Percentiles rank a stretch among this genome's conserved stretches.
Conservation (phyloP, 2,329 filamentous ascomycete species). For the Verticillium dahliae region DNA sequence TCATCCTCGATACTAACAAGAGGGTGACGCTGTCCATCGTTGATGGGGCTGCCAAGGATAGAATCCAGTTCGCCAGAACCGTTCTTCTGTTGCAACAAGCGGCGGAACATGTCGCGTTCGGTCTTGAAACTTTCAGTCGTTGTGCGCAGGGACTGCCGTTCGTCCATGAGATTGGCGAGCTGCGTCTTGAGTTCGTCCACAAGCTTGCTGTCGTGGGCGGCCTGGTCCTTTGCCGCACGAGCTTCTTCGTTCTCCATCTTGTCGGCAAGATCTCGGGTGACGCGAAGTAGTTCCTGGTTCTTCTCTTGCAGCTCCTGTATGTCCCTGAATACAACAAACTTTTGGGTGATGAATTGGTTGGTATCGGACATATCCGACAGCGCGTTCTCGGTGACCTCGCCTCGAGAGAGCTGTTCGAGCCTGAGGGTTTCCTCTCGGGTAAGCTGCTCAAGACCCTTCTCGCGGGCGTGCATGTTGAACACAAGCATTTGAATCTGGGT, state of each 20-base stretch:
- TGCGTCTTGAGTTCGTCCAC: constrained; percentile 68
- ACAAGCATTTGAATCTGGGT: constrained; percentile 86
- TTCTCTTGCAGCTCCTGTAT: constrained; percentile 79
- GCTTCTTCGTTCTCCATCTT: constrained; percentile 90
- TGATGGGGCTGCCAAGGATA: constrained; percentile 65
- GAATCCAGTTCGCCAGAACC: constrained; percentile 57
- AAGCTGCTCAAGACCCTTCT: constrained; percentile 70
- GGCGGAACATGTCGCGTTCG: constrained; percentile 95
- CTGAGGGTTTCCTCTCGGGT: constrained; percentile 66
- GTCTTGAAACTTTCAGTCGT: constrained; percentile 90
- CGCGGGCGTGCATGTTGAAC: constrained; percentile 75
- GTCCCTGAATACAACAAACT: constrained; percentile 84
- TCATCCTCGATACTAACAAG: constrained; percentile 51
- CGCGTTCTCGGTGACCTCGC: constrained; percentile 65
- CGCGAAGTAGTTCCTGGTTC: constrained; percentile 76
- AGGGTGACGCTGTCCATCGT: constrained; percentile 46
- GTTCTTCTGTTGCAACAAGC: constrained; percentile 73
- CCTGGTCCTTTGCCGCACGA: constrained; percentile 55
- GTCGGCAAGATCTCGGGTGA: constrained; percentile 78
- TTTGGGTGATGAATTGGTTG: constrained; percentile 80
- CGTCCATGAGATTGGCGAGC: constrained; percentile 71
- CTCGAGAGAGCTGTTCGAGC: constrained; percentile 70
- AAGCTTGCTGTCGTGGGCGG: constrained; percentile 60
- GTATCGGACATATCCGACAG: constrained; percentile 75
- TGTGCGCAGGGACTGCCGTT: constrained; percentile 72